phyloP scores from a whole-genome alignment of 768 basidiomycete genomes.

The Rickenella mellea region DNA sequence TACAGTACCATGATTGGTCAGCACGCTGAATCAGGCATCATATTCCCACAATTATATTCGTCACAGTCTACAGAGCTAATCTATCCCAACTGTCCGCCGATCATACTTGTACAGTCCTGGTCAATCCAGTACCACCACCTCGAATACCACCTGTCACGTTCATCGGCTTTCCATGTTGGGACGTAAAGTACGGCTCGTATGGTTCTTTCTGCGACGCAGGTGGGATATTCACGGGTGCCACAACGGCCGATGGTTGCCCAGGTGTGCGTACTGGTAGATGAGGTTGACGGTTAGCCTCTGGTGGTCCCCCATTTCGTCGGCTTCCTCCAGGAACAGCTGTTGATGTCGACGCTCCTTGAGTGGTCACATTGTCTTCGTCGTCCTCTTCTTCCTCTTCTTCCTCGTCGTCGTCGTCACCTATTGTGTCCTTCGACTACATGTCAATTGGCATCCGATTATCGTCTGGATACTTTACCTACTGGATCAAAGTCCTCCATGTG shows the following conservation, averaged over 20 bases:
- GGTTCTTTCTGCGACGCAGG: no score
- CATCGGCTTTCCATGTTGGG: no score
- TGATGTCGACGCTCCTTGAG: slow-evolving; percentile 11
- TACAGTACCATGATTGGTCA: slow-evolving; percentile 10
- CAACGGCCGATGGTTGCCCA: no score
- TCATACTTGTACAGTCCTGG: no score
- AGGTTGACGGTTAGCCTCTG: slow-evolving; percentile 16
- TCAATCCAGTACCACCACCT: no score
- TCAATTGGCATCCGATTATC: not conserved
- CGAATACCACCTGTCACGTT: no score
- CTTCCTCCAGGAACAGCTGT: slow-evolving; percentile 23
- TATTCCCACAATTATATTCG: no score
- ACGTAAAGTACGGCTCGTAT: no score
- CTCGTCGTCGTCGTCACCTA: slow-evolving; percentile 42
- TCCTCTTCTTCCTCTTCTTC: slow-evolving; percentile 52
- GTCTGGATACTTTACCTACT: slow-evolving; percentile 30
- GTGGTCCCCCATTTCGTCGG: slow-evolving; percentile 20
- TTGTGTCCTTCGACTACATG: slow-evolving; percentile 32
- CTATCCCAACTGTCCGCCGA: no score
- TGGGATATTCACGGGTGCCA: no score
- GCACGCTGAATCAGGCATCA: not conserved
- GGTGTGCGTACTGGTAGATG: slow-evolving; percentile 4
- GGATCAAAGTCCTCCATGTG: slow-evolving; percentile 85
- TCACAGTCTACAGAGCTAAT: no score
- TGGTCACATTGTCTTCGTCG: slow-evolving; percentile 15